Base-by-base conservation (phyloP, 179 eudicot genomes). In the Silene coronaria region DNA sequence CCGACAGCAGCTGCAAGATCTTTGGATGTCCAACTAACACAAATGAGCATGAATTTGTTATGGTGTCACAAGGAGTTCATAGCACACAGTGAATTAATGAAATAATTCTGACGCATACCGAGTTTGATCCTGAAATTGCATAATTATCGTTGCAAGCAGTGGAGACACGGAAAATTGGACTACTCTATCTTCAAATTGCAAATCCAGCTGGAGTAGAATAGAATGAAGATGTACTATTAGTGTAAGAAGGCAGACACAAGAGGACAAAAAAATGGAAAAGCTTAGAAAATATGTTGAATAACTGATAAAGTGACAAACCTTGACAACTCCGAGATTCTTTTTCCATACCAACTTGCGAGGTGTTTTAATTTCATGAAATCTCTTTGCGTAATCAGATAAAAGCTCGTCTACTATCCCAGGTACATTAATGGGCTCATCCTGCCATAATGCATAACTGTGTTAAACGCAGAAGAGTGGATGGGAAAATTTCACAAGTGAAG, bases 291-390 rank as follows among this genome's bases (percentile, higher is more conserved):
- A 22, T 8, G 66, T 14, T n/a, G 51, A 67, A 28, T 30, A 58
- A 51, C 62, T 34, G 45, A 32, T 16, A 58, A 71, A 71, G 66
- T 34, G 77, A 77, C 89, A 62, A 65, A 95, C 99, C 99, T 95
- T 95, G 76, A 95, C 99, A 28, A 91, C 88, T 61, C 97, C 99
- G 48, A 91, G 99, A 78, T 89, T 95, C 86, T 92, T 95, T 84
- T 91, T 95, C 99, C 99, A 95, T 42, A 85, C 81, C 24, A 95
- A 86, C 87, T 92, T 95, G 62, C 97, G 97, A 69, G 99, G 99
- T 62, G 97, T 92, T 85, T 95, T 95, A 69, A 92, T 87, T 82
- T 95, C 93, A 85, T 90, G 80, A 78, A 88, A 95, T 83, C 97
- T 86, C 83, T 88, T 91, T 78, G 99, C 92, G 82, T 95, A 95